phyloP scores from a whole-genome alignment of 768 basidiomycete genomes.

The Termitomyces sp. region DNA sequence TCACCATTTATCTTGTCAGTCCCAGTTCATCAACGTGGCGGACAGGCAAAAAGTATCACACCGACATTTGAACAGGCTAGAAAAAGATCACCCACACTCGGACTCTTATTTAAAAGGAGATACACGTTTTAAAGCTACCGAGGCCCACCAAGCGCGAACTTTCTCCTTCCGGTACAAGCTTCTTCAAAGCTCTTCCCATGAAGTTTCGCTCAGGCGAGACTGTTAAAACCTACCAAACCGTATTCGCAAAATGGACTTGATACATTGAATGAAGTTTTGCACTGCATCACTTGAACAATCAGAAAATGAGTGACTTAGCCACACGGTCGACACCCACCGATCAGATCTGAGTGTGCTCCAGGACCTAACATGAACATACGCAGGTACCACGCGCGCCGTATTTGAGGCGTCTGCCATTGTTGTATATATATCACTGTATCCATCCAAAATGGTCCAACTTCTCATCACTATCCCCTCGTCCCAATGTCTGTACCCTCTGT shows the following conservation, averaged over 20 bases:
- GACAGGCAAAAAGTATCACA: neutral
- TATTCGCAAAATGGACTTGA: no score
- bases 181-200: no score
- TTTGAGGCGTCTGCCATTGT: constrained; percentile 6
- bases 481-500: constrained; percentile 4
- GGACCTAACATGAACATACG: constrained; percentile 1
- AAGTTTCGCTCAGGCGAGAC: no score
- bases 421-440: constrained; percentile 3
- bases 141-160: neutral
- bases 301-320: neutral
- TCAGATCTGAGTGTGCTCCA: constrained; percentile 3
- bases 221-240: no score
- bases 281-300: neutral
- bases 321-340: neutral
- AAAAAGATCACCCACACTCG: neutral
- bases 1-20: neutral
- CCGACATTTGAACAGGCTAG: neutral
- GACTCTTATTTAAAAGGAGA: neutral
- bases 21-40: neutral
- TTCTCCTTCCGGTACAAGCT: no score
- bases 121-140: neutral
- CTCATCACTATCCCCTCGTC: neutral
- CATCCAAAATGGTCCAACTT: constrained; percentile 2
- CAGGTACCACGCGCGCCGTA: constrained; percentile 5
- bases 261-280: neutral